Conservation (phyloP, 2,329 filamentous ascomycete genomes). For the Ophiostoma perfectum region DNA sequence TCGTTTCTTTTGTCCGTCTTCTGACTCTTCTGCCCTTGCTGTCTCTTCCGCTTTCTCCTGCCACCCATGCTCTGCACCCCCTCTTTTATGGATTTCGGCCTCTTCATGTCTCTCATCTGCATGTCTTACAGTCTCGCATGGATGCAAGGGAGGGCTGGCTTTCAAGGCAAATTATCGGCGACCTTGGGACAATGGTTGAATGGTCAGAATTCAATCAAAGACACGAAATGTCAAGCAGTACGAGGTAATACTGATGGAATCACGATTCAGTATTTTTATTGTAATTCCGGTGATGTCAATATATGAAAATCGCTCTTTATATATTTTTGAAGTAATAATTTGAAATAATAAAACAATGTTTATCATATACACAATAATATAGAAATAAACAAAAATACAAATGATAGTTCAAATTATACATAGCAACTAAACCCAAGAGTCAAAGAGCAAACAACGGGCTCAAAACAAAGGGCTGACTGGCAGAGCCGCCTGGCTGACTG, state of each 20-base stretch:
- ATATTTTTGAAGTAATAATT: not conserved
- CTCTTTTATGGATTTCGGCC: not conserved
- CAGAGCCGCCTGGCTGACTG: not conserved
- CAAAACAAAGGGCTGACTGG: too few species aligned
- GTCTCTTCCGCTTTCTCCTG: not conserved
- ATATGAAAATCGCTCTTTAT: not conserved
- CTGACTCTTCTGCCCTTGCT: not conserved
- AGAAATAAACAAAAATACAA: not conserved
- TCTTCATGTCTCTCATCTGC: not conserved
- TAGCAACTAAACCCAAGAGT: not conserved
- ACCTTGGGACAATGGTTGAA: not conserved
- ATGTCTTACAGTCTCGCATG: slow-evolving; percentile 18
- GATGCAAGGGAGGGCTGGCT: slow-evolving; percentile 17
- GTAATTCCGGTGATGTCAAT: too few species aligned
- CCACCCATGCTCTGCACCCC: not conserved
- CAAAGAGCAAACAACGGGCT: not conserved
- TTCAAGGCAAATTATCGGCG: not conserved
- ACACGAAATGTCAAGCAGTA: not conserved
- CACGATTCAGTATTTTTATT: not conserved
- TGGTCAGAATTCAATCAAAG: not conserved
- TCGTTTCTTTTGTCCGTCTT: not conserved
- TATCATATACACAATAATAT: too few species aligned
- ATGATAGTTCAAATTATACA: not conserved
- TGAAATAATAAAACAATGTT: too few species aligned
- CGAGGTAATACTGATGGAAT: not conserved